phyloP scores from a whole-genome alignment of 306 rosid genomes.

The Citrullus amarus region DNA sequence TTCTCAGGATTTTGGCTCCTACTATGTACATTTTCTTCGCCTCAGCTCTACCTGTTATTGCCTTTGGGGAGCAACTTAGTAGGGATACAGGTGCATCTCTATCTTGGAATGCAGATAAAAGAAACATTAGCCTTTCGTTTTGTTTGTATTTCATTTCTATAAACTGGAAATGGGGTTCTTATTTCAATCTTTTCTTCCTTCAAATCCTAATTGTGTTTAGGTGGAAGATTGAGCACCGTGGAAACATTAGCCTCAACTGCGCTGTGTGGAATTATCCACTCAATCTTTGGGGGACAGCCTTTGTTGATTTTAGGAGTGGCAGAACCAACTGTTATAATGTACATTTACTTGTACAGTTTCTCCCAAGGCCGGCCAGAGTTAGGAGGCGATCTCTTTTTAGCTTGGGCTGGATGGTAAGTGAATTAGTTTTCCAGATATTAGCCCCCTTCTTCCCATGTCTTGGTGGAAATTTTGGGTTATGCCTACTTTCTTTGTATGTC shows the following conservation, averaged over 20 bases:
- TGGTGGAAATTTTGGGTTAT: background rate
- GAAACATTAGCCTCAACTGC: slow-evolving; percentile 88
- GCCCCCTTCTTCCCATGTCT: background rate
- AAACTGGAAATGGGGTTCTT: background rate
- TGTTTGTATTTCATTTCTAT: background rate
- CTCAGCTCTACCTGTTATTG: slow-evolving; percentile 86
- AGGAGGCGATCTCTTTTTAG: slow-evolving; percentile 52
- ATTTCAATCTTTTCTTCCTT: background rate
- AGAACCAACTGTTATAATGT: slow-evolving; percentile 90
- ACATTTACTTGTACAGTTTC: slow-evolving; percentile 65
- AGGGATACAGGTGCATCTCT: slow-evolving; percentile 58
- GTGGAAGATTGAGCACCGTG: slow-evolving; percentile 78
- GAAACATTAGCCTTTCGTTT: background rate
- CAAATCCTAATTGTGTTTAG: slow-evolving; percentile 16
- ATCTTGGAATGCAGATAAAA: background rate
- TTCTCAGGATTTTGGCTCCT: slow-evolving; percentile 66
- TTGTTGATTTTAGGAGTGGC: slow-evolving; percentile 80
- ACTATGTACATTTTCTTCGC: slow-evolving; percentile 84
- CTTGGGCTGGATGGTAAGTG: slow-evolving; percentile 83
- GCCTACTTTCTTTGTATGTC: background rate
- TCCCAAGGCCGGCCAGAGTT: slow-evolving; percentile 42
- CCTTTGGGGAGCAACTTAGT: slow-evolving; percentile 75
- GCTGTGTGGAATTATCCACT: slow-evolving; percentile 78
- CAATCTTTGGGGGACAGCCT: slow-evolving; percentile 84
- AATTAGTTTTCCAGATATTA: background rate